Base-by-base conservation (phyloP, 1,284 basidiomycete genomes). In the Mycosarcoma maydis region DNA sequence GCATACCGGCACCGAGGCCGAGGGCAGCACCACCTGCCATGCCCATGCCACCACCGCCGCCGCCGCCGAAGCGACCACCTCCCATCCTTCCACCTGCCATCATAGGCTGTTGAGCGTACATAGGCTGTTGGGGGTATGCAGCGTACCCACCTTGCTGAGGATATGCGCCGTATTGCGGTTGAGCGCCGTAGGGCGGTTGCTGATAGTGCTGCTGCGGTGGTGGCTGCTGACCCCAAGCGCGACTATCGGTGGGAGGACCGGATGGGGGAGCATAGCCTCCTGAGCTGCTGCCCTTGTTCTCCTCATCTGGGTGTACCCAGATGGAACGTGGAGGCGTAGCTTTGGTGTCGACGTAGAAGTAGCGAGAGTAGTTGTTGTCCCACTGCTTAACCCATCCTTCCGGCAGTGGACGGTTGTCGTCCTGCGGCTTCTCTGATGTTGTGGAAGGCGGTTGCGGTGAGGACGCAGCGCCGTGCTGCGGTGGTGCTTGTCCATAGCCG, bases 341-440 rank as follows among this genome's bases (percentile, higher is more conserved):
- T 17, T 52, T 48, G 16, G 79, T 81, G 54, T 81, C 75, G 22
- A 81, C 79, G 65, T 75, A 81, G 36, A 80, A 81, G 72, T 75
- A 68, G 36, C 71, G 71, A 24, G 59, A 70, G 69, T 81, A 79
- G 57, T 79, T 76, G 57, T 29, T 49, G 47, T 79, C 74, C 66
- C 68, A 79, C 52, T 79, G 77, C 72, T 76, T 76, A 30, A 77
- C 72, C 75, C 75, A 79, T 32, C 77, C 77, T 1, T 71, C 64
- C 6, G 76, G 76, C 9, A 78, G 46, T 1, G 75, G 70, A 6
- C 76, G 66, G 23, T 72, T 45, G 54, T 76, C 73, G 23, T 74
- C 72, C 39, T 40, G 50, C 6, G 50, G 42, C 47, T 74, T 72
- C 43, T 59, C 45, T 6, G 45, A 33, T 11, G 59, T 39, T 7